These are phyloP conservation scores for Novymonas esmeraldas DNA, from an alignment of 208 protist genomes.

Conservation along the genomic window DNA sequence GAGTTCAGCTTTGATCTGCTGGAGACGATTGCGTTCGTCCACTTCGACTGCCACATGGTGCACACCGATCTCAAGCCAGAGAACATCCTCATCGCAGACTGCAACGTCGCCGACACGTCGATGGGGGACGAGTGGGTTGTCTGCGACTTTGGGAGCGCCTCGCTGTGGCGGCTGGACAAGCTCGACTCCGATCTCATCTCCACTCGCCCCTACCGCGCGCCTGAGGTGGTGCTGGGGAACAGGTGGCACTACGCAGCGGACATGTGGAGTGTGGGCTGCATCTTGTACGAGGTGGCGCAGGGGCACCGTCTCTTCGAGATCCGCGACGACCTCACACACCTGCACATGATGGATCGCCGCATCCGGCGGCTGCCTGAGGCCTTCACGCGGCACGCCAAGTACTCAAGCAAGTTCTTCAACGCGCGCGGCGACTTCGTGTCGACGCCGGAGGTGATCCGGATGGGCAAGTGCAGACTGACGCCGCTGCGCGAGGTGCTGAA, in stretches of 20 bases:
- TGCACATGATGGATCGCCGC: conserved; percentile 77
- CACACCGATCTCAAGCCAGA: conserved; percentile 98
- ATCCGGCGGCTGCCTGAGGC: conserved; percentile 66
- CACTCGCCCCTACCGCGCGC: conserved; percentile 92
- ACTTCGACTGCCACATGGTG: conserved; percentile 89
- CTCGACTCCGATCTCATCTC: conserved; percentile 86
- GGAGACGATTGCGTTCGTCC: conserved; percentile 77
- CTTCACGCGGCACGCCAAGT: conserved; percentile 42
- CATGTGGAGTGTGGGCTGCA: conserved; percentile 94
- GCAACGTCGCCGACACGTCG: conserved; percentile 41
- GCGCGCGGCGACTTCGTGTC: conserved; percentile 46
- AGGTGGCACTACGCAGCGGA: conserved; percentile 93
- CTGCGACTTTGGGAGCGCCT: conserved; percentile 91
- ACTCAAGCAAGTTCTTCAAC: conserved; percentile 67
- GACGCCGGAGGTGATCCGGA: conserved; percentile 39
- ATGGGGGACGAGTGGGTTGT: conserved; percentile 74
- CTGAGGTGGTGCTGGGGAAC: conserved; percentile 87
- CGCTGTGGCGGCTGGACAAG: conserved; percentile 65
- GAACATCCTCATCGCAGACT: conserved; percentile 94
- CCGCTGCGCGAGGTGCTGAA: conserved; percentile 49
- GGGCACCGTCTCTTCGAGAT: conserved; percentile 93
- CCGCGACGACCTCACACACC: conserved; percentile 81
- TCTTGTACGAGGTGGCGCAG: conserved; percentile 91
- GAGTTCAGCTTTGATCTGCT: conserved; percentile 75
- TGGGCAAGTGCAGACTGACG: conserved; percentile 39